Evolutionary conservation across 208 protist species (phyloP).

Genomic region (Wallacemonas collosoma): DNA sequence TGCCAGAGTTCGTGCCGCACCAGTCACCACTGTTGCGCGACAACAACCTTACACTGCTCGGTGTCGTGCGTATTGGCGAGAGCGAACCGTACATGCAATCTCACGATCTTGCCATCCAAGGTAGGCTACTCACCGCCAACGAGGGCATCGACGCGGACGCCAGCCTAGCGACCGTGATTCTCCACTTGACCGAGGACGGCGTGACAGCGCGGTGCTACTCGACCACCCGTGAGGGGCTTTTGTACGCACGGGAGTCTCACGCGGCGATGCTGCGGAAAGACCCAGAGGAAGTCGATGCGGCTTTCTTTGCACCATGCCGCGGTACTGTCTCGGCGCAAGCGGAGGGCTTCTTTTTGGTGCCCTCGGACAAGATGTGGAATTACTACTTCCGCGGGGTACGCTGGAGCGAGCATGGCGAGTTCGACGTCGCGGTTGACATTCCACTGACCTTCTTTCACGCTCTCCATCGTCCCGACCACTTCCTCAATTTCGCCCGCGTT

Average conservation of each 20-base stretch:
- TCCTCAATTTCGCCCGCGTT: conserved; percentile 84
- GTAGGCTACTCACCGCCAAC: conserved; percentile 68
- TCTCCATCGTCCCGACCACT: conserved; percentile 83
- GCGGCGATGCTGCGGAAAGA: conserved; percentile 54
- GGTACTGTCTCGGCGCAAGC: conserved; percentile 65
- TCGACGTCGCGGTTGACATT: conserved; percentile 71
- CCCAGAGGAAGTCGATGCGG: conserved; percentile 49
- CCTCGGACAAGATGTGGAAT: conserved; percentile 78
- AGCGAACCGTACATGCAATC: conserved; percentile 68
- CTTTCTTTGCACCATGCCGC: conserved; percentile 56
- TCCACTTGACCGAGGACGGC: conserved; percentile 70
- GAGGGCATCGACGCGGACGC: conserved; percentile 55
- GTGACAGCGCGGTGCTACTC: conserved; percentile 77
- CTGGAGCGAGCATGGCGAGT: conserved; percentile 78
- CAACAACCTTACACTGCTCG: conserved; percentile 77
- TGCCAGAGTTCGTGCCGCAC: conserved; percentile 67
- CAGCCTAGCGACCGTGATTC: conserved; percentile 40
- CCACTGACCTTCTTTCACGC: conserved; percentile 74
- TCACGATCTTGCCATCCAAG: conserved; percentile 83
- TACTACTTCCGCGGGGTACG: conserved; percentile 83
- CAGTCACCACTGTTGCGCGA: conserved; percentile 57
- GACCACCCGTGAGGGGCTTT: conserved; percentile 78
- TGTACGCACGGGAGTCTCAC: conserved; percentile 66
- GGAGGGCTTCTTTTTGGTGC: conserved; percentile 83
- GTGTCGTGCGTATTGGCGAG: conserved; percentile 72